Evolutionary conservation across 768 basidiomycete species (phyloP), one percentile per base, ranked within the genome.

Genomic region (Trametes punicea): DNA sequence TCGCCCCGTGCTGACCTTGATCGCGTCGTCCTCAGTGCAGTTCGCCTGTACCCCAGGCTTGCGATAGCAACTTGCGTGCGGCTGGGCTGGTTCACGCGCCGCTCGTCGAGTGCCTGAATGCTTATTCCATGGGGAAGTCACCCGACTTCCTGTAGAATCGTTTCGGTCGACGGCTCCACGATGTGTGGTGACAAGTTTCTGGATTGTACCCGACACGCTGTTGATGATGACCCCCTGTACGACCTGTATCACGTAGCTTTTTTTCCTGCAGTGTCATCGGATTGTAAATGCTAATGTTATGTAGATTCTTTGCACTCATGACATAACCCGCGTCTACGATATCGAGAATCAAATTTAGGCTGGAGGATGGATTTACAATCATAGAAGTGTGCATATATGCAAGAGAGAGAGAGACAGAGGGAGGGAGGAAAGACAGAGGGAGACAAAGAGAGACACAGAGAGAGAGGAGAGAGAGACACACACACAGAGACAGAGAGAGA

Each of bases 31-130:
- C 10, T 13, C 45, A 55, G 54, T 40, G 46, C 20, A n/a, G 45
- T 16, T 50, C 64, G 50, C 46, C 57, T 2, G 40, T 64, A 6
- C 54, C 59, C 16, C 53, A 55, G 29, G 65, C 61, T 8, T 60
- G 51, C 45, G 56, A 65, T 25, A 60, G 59, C 45, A 51, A 68
- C 31, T 36, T 68, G n/a, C 50, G 55, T 23, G 51, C 58, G 1
- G 67, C 60, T 1, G 61, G 51, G 33, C 34, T 56, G 18, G 56
- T 66, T 31, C 66, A 68, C 33, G 51, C 55, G 20, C 67, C 67
- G 8, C 62, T 66, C 8, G 61, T 66, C n/a, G 64, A 65, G 23
- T 68, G 67, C 51, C 49, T 66, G 49, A 58, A 59, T 21, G 62
- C 67, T 9, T 68, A 68, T 40, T 56, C 67, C 8, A 15, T 58